These are phyloP conservation scores for Corrigiola litoralis DNA, from an alignment of 179 eudicot species.

Conservation along the genomic window DNA sequence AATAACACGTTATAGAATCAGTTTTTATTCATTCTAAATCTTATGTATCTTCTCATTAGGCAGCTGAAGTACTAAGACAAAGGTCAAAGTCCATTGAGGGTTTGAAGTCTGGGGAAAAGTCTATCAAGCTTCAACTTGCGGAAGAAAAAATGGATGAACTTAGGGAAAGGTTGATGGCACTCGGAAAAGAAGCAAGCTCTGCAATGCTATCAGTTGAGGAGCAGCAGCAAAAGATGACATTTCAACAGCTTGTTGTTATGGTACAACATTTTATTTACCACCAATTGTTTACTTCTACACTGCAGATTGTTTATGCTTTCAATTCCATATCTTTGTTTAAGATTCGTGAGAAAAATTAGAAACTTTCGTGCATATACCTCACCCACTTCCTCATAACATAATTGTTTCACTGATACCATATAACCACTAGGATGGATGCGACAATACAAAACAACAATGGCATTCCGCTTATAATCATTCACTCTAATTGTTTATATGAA, in stretches of 20 bases:
- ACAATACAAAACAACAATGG: too few species aligned
- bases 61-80: slow-evolving; percentile 66
- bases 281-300: background rate
- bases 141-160: slow-evolving; percentile 66
- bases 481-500: too few species aligned
- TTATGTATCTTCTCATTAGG: slow-evolving; percentile 35
- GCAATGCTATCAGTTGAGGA: slow-evolving; percentile 87
- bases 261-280: slow-evolving; percentile 28
- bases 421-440: too few species aligned
- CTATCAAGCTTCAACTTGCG: slow-evolving; percentile 55
- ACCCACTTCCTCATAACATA: background rate
- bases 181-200: slow-evolving; percentile 72
- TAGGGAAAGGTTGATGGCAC: slow-evolving; percentile 57
- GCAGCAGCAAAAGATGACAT: slow-evolving; percentile 65
- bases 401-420: background rate
- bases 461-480: too few species aligned
- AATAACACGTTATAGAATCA: background rate
- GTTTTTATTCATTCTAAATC: slow-evolving; percentile 16
- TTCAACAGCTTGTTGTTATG: slow-evolving; percentile 67
- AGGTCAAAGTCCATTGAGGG: slow-evolving; percentile 53
- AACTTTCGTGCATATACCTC: background rate
- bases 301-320: background rate
- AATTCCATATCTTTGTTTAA: background rate
- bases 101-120: slow-evolving; percentile 38
- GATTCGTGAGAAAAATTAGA: background rate